Evolutionary conservation across 108 stramenopile genomes (phyloP), one percentile per base, ranked within the genome.

Genomic region (Cyclotella sp.): DNA sequence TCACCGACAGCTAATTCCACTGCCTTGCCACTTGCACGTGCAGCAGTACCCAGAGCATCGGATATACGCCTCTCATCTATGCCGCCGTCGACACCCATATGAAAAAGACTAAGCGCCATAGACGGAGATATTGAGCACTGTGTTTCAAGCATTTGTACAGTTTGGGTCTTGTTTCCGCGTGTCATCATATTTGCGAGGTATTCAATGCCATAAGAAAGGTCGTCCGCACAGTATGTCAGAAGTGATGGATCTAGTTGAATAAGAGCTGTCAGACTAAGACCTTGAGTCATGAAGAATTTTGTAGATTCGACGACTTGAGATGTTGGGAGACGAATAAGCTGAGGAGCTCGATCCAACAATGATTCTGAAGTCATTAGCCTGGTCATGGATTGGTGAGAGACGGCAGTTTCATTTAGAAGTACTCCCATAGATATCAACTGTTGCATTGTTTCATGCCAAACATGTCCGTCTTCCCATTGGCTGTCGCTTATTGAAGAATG

Each of bases 131-230:
- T 19, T 42, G 5, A 21, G 21, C 29, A 51, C 47, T 73, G 71
- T 22, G 72, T 55, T 61, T 68, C 43, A 62, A 79, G 72, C 67
- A 60, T 73, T 68, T 79, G 72, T 13, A 72, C 22, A 0, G 70
- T 57, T 27, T 42, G 22, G 28, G 66, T 62, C 14, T 58, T 7
- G 52, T 79, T 67, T 11, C 78, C 78, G 5, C 70, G 52, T 45
- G 65, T 58, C 78, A 79, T 79, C 78, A 79, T 79, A 49, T 73
- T 79, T 21, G 78, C 53, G 15, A 79, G 66, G 39, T 73, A 79
- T 41, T 66, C 57, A 9, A 79, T 43, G 3, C 72, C 72, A 41
- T 79, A 66, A 8, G 62, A 41, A 16, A 79, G 72, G 40, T 79
- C 72, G 73, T 73, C 52, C 12, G 49, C 67, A 19, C 46, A 59